Evolutionary conservation across 179 eudicot species (phyloP), one percentile per base, ranked within the genome.

Genomic region (Nepenthes alata): DNA sequence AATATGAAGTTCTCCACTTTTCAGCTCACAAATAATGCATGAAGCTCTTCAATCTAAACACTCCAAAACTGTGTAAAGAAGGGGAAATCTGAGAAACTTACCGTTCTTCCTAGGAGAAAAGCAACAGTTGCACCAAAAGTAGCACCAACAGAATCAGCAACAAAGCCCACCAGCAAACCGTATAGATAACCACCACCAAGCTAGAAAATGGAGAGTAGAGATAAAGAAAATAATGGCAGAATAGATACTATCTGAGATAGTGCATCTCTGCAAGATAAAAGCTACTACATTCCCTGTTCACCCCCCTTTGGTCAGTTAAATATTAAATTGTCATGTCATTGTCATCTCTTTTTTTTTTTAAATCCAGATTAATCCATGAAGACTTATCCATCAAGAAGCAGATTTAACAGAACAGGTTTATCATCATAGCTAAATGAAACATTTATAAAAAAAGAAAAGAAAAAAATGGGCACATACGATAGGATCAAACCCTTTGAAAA

Each of bases 161-260:
- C 59, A 77, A 93, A 86, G 34, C 96, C 98, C 69, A 93, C 73
- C 56, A 83, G 83, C 83, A 93, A 77, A 47, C 98, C 98, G 74
- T 83, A 93, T 15, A 93, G 90, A 76, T 89, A 93, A 73, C 98
- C 98, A 63, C 96, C 98, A 59, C 98, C 98, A 10, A 93, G 87
- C 96, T 93, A 90, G 72, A 71, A 41, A 70, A 6, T 13, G 38
- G 15, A 60, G 50, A 58, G 34, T 52, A 52, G 52, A 48, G 7
- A 52, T 52, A 2, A n/a, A 5, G 55, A 15, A 52, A 6, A 15
- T 5, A 14, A 52, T 11, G n/a, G 12, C 11, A 9, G 11, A 48
- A 9, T 48, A 48, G 10, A 11, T 48, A 1, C n/a, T 48, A 5
- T 11, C n/a, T 1, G 11, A 48, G 12, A 8, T 48, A 48, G 10